Percentiles rank a stretch among this genome's conserved stretches.
These are phyloP conservation scores for Populus tremula DNA, from an alignment of 345 rosid species.

Conservation along the genomic window DNA sequence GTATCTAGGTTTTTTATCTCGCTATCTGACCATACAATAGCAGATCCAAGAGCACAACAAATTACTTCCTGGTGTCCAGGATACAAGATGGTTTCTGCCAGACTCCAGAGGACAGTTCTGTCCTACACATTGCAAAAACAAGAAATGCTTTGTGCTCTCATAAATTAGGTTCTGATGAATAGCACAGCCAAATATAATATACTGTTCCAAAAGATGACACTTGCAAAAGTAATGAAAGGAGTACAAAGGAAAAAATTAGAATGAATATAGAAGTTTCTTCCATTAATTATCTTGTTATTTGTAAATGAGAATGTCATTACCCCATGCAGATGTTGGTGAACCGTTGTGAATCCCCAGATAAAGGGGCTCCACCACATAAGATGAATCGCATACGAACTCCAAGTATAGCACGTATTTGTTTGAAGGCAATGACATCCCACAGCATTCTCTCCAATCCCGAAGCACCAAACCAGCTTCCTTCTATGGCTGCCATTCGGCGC, in stretches of 20 bases:
- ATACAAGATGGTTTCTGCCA: background rate
- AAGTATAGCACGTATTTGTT: constrained; percentile 56
- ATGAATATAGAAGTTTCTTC: background rate
- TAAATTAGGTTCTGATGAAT: no score
- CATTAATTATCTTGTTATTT: background rate
- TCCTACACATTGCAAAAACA: no score
- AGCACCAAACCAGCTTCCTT: constrained; percentile 96
- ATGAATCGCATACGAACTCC: constrained; percentile 75
- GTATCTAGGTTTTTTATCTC: background rate
- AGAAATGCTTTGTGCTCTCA: no score
- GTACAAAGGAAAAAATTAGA: no score
- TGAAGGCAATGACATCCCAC: constrained; percentile 72
- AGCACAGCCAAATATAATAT: background rate
- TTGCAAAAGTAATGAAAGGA: no score
- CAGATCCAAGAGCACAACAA: background rate
- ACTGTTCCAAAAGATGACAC: background rate
- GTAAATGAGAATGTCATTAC: constrained; percentile 37
- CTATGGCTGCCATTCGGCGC: constrained; percentile 62
- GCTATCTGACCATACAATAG: background rate
- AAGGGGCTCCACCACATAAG: constrained; percentile 92
- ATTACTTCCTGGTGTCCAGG: background rate
- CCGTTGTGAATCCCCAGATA: constrained; percentile 74
- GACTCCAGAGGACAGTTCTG: background rate
- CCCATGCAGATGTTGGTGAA: constrained; percentile 92
- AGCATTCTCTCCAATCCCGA: constrained; percentile 72